Base-by-base conservation (phyloP, 176 grass and related monocot genomes). In the Elymus sibiricus region DNA sequence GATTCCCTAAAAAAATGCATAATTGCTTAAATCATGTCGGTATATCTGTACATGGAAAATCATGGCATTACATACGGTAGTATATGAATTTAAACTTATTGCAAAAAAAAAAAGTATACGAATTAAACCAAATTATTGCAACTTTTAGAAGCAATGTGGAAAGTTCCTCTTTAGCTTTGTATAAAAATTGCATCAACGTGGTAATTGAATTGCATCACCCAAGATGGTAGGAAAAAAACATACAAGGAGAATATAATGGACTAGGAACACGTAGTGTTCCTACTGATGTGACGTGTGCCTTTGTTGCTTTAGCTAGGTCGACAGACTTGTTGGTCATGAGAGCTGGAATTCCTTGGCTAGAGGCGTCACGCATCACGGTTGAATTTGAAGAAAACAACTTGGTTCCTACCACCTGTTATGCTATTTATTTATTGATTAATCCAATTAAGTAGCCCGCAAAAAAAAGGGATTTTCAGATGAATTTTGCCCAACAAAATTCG, bases 311-410 rank as follows among this genome's bases (percentile, higher is more conserved):
- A 42, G 70, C 44, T 76, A 53, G 73, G 15, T 51, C 7, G 58
- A 76, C 29, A 53, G 49, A 22, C 40, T 65, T 51, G 58, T 63
- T 77, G 28, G 42, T 74, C 14, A 65, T 84, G 42, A 47, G 42
- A 47, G 61, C 40, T 65, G 42, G 82, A 84, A 76, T 84, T 84
- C 40, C 59, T 65, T 46, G 82, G 47, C 47, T 29, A 32, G 26
- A 74, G 70, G 37, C 25, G 26, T 63, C 82, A 75, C 72, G 6
- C 38, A 62, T 83, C 69, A 83, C 38, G 22, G 14, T 63, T 16
- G 26, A 62, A 34, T 69, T 26, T 21, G 24, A 84, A 75, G 16
- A 63, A 16, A 47, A 62, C 82, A 84, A 84, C 70, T 63, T 84
- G 70, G 27, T 24, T 64, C 44, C 37, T 22, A 49, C 46, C 38